Conservation (phyloP, 2,329 filamentous ascomycete species). For the Phaeosphaeriaceae sp. region DNA sequence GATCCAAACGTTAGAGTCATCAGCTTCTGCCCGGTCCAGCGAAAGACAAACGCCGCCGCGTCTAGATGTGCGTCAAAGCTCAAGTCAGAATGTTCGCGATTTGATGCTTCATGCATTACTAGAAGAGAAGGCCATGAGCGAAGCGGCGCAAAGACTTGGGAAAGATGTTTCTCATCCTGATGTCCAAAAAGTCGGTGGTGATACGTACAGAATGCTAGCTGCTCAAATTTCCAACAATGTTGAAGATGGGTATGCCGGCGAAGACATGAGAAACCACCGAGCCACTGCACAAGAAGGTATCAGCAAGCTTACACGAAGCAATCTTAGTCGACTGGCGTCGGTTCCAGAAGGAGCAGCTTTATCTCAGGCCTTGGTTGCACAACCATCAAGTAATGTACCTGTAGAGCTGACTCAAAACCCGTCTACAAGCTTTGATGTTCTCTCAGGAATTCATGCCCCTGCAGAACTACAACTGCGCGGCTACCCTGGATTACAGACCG, state of each 20-base stretch:
- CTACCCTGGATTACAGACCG: slow-evolving; percentile 38
- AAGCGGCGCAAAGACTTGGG: slow-evolving; percentile 48
- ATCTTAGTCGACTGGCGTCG: slow-evolving; percentile 30
- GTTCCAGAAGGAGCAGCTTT: slow-evolving; percentile 20
- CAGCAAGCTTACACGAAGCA: slow-evolving; percentile 33
- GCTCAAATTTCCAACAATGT: slow-evolving; percentile 48
- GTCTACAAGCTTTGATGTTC: slow-evolving; percentile 14
- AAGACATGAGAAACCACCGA: slow-evolving; percentile 45
- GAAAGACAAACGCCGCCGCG: slow-evolving; percentile 15
- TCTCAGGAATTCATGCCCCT: slow-evolving; percentile 23
- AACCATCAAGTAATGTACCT: slow-evolving; percentile 9
- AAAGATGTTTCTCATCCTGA: slow-evolving; percentile 43
- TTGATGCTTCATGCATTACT: slow-evolving; percentile 54
- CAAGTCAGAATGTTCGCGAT: slow-evolving; percentile 40
- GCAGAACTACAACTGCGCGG: slow-evolving; percentile 29
- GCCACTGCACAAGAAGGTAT: slow-evolving; percentile 48
- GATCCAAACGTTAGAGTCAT: slow-evolving; percentile 37
- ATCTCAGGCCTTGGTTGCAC: slow-evolving; percentile 33
- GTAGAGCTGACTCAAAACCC: slow-evolving; percentile 16
- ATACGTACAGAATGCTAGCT: slow-evolving; percentile 49
- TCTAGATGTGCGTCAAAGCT: slow-evolving; percentile 26
- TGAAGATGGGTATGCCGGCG: slow-evolving; percentile 46
- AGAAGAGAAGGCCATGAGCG: slow-evolving; percentile 51
- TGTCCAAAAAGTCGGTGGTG: slow-evolving; percentile 44
- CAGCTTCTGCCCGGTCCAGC: slow-evolving; percentile 19